phyloP scores from a whole-genome alignment of 306 rosid species.

The Pachyrhizus erosus region DNA sequence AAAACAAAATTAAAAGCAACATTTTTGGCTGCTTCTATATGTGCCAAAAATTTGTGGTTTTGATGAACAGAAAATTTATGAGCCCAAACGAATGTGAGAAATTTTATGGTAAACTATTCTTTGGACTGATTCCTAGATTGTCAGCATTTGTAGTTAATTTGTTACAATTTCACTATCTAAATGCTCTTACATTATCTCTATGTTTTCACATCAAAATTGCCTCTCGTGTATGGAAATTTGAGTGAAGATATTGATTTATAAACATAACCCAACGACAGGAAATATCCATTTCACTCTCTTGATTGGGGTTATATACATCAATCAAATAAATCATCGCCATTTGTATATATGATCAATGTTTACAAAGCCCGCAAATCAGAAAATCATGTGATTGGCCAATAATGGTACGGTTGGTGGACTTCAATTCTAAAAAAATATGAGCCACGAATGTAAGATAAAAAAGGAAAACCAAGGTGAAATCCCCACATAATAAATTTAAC shows the following conservation, averaged over 20 bases:
- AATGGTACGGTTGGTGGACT: neutral
- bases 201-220: conserved; percentile 26
- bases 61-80: neutral
- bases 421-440: conserved; percentile 7
- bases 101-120: conserved; percentile 37
- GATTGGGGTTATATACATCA: neutral
- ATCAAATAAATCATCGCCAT: conserved; percentile 1
- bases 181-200: neutral
- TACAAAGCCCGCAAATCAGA: neutral
- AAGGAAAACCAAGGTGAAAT: conserved; percentile 4
- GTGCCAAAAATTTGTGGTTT: conserved; percentile 34
- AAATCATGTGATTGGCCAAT: neutral
- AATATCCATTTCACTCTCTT: conserved; percentile 17
- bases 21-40: conserved; percentile 36
- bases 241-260: neutral
- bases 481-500: conserved; percentile 9
- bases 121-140: conserved; percentile 41
- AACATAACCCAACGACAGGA: neutral
- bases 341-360: conserved; percentile 2
- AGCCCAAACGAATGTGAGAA: neutral
- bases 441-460: conserved; percentile 18
- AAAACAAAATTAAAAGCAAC: conserved; percentile 18
- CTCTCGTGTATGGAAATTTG: conserved; percentile 4
- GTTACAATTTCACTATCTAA: neutral
- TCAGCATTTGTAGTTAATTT: conserved; percentile 29